Conservation (phyloP, 1,284 basidiomycete genomes). For the Trichosporon faecale region DNA sequence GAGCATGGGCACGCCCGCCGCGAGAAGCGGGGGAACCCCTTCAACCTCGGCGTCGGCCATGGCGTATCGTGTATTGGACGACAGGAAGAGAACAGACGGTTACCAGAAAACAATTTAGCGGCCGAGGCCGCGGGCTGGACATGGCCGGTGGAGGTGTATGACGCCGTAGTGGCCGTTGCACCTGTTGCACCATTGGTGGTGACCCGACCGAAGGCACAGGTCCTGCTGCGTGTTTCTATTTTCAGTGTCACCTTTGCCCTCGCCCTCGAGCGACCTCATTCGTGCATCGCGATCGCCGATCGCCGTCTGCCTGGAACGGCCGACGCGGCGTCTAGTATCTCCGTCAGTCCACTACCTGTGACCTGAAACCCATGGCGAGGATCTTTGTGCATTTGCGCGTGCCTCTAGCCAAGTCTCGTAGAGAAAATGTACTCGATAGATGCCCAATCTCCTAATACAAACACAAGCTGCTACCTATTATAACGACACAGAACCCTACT, state of each 20-base stretch:
- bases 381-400: neutral
- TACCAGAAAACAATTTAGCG: neutral
- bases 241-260: neutral
- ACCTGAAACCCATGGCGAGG: neutral
- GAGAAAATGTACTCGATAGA: conserved; percentile 10
- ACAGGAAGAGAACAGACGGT: neutral
- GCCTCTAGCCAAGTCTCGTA: neutral
- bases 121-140: neutral
- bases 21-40: conserved; percentile 25
- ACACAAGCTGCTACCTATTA: conserved; percentile 11
- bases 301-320: neutral
- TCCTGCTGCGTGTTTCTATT: neutral
- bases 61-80: neutral
- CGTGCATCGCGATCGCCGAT: neutral
- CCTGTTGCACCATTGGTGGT: neutral
- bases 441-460: conserved; percentile 8
- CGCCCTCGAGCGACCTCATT: neutral
- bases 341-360: neutral
- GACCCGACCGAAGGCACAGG: neutral
- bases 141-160: neutral
- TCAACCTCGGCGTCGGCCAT: neutral
- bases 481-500: conserved; percentile 2
- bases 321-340: neutral
- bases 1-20: conserved; percentile 67
- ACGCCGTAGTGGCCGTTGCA: neutral